Percentiles rank a stretch among this genome's conserved stretches.
These are phyloP conservation scores for Monilinia fructigena DNA, from an alignment of 2,329 filamentous ascomycete genomes.

Conservation along the genomic window DNA sequence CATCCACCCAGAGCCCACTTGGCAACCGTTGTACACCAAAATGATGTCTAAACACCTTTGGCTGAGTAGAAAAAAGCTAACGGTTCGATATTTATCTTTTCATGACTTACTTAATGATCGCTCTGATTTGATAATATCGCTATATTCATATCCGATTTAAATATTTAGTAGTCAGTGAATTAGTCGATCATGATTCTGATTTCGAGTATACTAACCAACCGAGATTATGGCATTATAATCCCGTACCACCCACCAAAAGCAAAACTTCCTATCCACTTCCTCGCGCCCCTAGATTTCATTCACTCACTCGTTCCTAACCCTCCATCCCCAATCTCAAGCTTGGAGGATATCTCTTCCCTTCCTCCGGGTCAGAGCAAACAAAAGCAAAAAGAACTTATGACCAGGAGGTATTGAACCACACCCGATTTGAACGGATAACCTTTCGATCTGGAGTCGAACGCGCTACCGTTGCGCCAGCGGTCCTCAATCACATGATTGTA, in stretches of 20 bases:
- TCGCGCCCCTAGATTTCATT: not conserved
- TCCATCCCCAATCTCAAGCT: not conserved
- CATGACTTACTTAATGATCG: too few species aligned
- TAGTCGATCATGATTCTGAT: not conserved
- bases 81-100: too few species aligned
- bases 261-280: not conserved
- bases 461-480: constrained; percentile 32
- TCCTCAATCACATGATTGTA: constrained; percentile 16
- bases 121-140: too few species aligned
- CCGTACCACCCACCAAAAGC: not conserved
- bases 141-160: not conserved
- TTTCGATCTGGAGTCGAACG: constrained; percentile 39
- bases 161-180: not conserved
- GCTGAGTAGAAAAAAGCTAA: too few species aligned
- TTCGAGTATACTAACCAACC: not conserved
- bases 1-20: not conserved
- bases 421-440: constrained; percentile 40
- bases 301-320: too few species aligned
- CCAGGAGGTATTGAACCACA: constrained; percentile 31
- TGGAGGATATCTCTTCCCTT: too few species aligned
- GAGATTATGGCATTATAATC: not conserved
- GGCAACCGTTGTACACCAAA: not conserved
- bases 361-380: not conserved
- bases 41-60: not conserved
- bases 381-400: not conserved